Conservation (phyloP, 139 green algal genomes). For the Micromonas pusilla region DNA sequence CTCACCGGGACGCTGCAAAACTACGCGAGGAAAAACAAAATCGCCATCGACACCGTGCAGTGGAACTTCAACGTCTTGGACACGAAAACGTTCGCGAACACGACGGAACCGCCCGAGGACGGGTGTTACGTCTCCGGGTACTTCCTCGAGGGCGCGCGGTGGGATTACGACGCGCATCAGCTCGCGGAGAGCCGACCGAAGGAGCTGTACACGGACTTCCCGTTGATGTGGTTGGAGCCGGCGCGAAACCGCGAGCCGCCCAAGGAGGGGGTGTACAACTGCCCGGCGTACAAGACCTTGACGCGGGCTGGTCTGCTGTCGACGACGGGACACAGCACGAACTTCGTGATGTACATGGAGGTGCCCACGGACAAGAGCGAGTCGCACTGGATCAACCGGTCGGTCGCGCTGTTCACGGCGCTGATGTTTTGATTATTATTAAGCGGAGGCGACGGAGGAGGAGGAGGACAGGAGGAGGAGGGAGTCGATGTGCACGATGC, state of each 20-base stretch:
- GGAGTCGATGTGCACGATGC: no score
- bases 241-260: constrained; percentile 50
- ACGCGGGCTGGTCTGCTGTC: constrained; percentile 47
- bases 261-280: constrained; percentile 54
- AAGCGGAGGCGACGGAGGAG: no score
- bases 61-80: constrained; percentile 68
- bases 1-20: constrained; percentile 81
- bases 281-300: constrained; percentile 57
- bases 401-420: constrained; percentile 66
- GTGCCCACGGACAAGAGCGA: constrained; percentile 53
- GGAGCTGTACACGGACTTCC: constrained; percentile 78
- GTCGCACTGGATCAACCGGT: constrained; percentile 68
- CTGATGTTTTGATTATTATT: constrained; percentile 53
- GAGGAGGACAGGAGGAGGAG: no score
- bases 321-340: constrained; percentile 77
- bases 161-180: constrained; percentile 46
- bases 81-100: constrained; percentile 22
- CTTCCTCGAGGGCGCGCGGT: constrained; percentile 73
- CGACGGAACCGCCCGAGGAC: constrained; percentile 45
- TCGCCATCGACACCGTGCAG: constrained; percentile 71
- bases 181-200: constrained; percentile 66
- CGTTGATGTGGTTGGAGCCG: constrained; percentile 67
- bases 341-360: constrained; percentile 79
- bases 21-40: constrained; percentile 63
- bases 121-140: constrained; percentile 74